phyloP scores from a whole-genome alignment of 495 filamentous ascomycete genomes.

The Astrothelium macrocarpum region DNA sequence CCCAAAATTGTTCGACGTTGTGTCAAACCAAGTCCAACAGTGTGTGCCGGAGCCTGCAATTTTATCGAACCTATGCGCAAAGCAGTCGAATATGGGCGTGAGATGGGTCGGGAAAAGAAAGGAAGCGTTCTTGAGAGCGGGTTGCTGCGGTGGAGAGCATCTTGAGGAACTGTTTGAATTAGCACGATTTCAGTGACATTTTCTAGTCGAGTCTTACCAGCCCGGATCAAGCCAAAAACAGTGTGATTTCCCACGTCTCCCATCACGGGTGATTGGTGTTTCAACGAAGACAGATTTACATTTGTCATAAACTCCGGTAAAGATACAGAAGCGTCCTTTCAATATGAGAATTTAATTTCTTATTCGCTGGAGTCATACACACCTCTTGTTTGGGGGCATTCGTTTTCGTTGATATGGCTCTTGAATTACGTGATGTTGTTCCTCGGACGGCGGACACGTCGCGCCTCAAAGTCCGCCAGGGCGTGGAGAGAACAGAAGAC shows the following conservation, averaged over 20 bases:
- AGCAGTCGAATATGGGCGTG: slow-evolving; percentile 1
- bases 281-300: neutral
- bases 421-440: neutral
- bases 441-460: neutral
- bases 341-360: neutral
- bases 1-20: slow-evolving; percentile 43
- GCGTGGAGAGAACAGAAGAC: slow-evolving; percentile 2
- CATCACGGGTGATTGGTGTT: neutral
- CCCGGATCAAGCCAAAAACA: neutral
- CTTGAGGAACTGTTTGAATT: neutral
- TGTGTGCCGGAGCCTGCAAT: neutral
- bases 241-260: neutral
- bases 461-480: slow-evolving; percentile 7
- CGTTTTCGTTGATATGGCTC: neutral
- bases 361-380: neutral
- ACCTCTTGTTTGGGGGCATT: neutral
- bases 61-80: neutral
- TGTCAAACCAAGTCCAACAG: slow-evolving; percentile 11
- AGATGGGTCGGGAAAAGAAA: neutral
- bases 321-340: neutral
- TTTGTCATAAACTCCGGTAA: slow-evolving; percentile 11
- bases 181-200: neutral
- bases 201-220: neutral
- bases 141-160: neutral
- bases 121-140: neutral